A percentile compares a stretch with the other conserved stretches of the same genome.
These are phyloP conservation scores for Picochlorum sp. DNA, from an alignment of 139 green algal species.

Conservation along the genomic window DNA sequence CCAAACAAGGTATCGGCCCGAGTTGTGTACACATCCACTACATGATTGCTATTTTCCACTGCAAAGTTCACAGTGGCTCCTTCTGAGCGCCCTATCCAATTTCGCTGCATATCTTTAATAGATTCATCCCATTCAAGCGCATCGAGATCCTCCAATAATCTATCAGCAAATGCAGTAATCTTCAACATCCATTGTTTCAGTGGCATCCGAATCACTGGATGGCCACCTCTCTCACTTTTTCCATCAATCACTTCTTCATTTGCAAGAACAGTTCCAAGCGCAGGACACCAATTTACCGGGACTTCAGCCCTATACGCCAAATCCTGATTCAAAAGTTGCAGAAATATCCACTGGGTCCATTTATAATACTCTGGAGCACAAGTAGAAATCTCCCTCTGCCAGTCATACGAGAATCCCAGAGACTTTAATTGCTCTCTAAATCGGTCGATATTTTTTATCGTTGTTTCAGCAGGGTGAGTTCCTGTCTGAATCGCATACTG, in stretches of 20 bases:
- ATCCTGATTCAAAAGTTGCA: slow-evolving; percentile 82
- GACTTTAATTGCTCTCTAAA: slow-evolving; percentile 88
- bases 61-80: slow-evolving; percentile 29
- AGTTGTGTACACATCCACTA: slow-evolving; percentile 78
- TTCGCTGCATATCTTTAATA: slow-evolving; percentile 99
- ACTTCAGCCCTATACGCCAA: slow-evolving; percentile 97
- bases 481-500: slow-evolving; percentile 96
- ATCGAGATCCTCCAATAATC: slow-evolving; percentile 87
- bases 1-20: slow-evolving; percentile 95
- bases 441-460: slow-evolving; percentile 74
- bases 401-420: slow-evolving; percentile 94
- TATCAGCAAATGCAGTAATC: slow-evolving; percentile 93
- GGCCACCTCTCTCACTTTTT: slow-evolving; percentile 74
- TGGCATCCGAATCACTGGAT: slow-evolving; percentile 89
- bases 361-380: slow-evolving; percentile 81
- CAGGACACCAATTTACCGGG: slow-evolving; percentile 97
- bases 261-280: slow-evolving; percentile 88
- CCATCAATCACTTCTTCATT: slow-evolving; percentile 96
- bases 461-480: slow-evolving; percentile 87
- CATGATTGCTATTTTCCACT: slow-evolving; percentile 4
- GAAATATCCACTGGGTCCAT: slow-evolving; percentile 99
- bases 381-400: slow-evolving; percentile 82
- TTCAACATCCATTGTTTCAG: slow-evolving; percentile 99
- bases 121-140: slow-evolving; percentile 85
- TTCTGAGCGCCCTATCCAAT: slow-evolving; percentile 95